A percentile compares a stretch with the other conserved stretches of the same genome.
These are phyloP conservation scores for Jaminaea rosea DNA, from an alignment of 1,284 basidiomycete species.

Conservation along the genomic window DNA sequence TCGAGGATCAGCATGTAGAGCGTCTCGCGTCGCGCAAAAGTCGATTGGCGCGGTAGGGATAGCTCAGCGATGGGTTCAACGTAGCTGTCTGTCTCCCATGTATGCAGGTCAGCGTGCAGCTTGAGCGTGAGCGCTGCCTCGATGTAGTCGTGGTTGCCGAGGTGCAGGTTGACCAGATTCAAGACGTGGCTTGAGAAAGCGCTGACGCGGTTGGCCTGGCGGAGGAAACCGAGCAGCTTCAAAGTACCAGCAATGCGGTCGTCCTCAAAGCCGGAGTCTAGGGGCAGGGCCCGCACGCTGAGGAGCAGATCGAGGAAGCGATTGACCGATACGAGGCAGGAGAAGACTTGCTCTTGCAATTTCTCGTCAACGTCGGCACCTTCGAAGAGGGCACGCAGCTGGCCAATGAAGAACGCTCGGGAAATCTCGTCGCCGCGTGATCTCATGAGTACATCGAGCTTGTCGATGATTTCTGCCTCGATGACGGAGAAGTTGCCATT, in stretches of 20 bases:
- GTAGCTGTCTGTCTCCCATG: slow-evolving; percentile 71
- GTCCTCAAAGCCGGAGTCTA: slow-evolving; percentile 52
- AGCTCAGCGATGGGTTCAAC: slow-evolving; percentile 55
- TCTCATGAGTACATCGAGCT: slow-evolving; percentile 83
- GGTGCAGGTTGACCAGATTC: slow-evolving; percentile 52
- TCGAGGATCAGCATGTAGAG: slow-evolving; percentile 48
- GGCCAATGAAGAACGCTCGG: slow-evolving; percentile 83
- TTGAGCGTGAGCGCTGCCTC: slow-evolving; percentile 79
- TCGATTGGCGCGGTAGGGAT: slow-evolving; percentile 78
- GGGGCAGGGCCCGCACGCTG: slow-evolving; percentile 69
- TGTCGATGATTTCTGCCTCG: slow-evolving; percentile 87
- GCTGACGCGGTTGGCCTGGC: slow-evolving; percentile 35
- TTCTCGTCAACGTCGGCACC: slow-evolving; percentile 67
- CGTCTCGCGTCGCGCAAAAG: slow-evolving; percentile 80
- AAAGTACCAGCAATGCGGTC: slow-evolving; percentile 87
- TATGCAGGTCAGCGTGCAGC: slow-evolving; percentile 83
- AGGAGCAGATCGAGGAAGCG: slow-evolving; percentile 88
- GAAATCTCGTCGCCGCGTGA: slow-evolving; percentile 82
- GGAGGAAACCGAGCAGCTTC: slow-evolving; percentile 50
- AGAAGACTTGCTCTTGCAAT: slow-evolving; percentile 66
- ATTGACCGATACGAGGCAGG: slow-evolving; percentile 80
- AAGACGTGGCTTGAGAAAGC: slow-evolving; percentile 40
- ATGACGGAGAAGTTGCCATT: slow-evolving; percentile 50
- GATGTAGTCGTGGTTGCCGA: slow-evolving; percentile 77
- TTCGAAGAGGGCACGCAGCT: slow-evolving; percentile 79